Percentiles rank a stretch among this genome's conserved stretches.
Evolutionary conservation across 345 rosid genomes (phyloP).

Genomic region (Camelina neglecta): DNA sequence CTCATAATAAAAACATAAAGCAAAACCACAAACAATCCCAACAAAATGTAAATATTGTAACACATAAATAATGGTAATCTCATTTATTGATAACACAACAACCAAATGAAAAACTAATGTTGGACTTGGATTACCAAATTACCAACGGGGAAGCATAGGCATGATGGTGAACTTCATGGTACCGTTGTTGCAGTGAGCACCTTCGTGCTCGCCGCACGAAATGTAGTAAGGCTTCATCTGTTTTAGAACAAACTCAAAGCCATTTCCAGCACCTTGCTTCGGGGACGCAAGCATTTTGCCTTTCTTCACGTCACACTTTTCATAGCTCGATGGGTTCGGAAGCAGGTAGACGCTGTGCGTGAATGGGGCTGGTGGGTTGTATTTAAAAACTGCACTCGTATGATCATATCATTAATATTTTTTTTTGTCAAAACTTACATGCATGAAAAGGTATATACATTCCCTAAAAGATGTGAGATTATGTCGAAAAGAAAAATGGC

Average conservation of each 20-base stretch:
- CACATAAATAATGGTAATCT: slow-evolving; percentile 20
- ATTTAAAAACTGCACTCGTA: slow-evolving; percentile 69
- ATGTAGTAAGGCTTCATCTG: slow-evolving; percentile 61
- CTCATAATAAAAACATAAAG: background rate
- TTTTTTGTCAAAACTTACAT: background rate
- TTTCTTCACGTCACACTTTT: slow-evolving; percentile 53
- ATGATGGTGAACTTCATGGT: slow-evolving; percentile 67
- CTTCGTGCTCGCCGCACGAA: slow-evolving; percentile 66
- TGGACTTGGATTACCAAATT: slow-evolving; percentile 9
- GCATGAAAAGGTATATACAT: background rate
- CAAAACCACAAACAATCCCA: slow-evolving; percentile 22
- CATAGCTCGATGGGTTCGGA: slow-evolving; percentile 54
- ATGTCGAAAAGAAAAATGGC: background rate
- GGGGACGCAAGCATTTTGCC: slow-evolving; percentile 58
- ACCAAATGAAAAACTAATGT: slow-evolving; percentile 7
- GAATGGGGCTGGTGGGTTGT: slow-evolving; percentile 58
- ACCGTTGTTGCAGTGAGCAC: slow-evolving; percentile 70
- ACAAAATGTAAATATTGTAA: slow-evolving; percentile 27
- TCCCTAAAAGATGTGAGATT: background rate
- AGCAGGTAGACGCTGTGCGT: slow-evolving; percentile 71
- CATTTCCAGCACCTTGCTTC: slow-evolving; percentile 62
- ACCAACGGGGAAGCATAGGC: slow-evolving; percentile 49
- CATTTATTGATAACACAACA: slow-evolving; percentile 36
- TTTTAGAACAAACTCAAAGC: slow-evolving; percentile 60
- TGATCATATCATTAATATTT: background rate